Base-by-base conservation (phyloP, 257 asterid genomes). In the Lantana camara region DNA sequence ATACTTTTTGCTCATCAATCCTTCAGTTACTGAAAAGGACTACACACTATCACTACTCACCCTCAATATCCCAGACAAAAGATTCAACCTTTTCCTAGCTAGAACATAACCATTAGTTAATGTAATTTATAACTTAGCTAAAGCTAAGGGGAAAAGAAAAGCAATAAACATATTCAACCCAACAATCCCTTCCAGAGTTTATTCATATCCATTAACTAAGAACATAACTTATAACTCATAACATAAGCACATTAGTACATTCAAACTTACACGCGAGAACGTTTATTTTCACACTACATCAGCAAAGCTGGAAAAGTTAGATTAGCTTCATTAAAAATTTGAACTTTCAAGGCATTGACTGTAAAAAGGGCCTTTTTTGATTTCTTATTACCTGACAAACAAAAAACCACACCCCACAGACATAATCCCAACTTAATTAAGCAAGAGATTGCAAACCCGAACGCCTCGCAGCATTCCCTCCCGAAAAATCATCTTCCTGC, bases 401-500 rank as follows among this genome's bases (percentile, higher is more conserved):
- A 63, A 50, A 34, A 23, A 69, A 16, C 51, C 71, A 34, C 70
- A 68, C 27, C 27, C 62, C 35, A 15, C 22, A 29, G n/a, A 60
- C 45, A 20, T n/a, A 19, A 57, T 15, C 40, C 19, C 0, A 69
- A 14, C 23, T 27, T 35, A 22, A 56, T 37, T 50, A 37, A n/a
- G 21, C 30, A 45, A 47, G 20, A 73, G 35, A 29, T 49, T 40
- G 27, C 11, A 57, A 66, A 90, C 97, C 97, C 82, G 94, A 49
- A 64, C 79, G 85, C 56, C 76, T 80, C 4, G 77, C 57, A 40
- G 75, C 40, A 42, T 74, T 60, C 52, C 65, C 78, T 20, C 70
- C 87, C 5, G 89, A 30, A 65, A 86, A 81, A 76, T 85, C 97
- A 67, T 87, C 95, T 64, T 87, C 97, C 95, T 87, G 75, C 15